Percentiles rank a stretch among this genome's conserved stretches.
Conservation (phyloP, 2,329 filamentous ascomycete species). For the Diaporthe capsici region DNA sequence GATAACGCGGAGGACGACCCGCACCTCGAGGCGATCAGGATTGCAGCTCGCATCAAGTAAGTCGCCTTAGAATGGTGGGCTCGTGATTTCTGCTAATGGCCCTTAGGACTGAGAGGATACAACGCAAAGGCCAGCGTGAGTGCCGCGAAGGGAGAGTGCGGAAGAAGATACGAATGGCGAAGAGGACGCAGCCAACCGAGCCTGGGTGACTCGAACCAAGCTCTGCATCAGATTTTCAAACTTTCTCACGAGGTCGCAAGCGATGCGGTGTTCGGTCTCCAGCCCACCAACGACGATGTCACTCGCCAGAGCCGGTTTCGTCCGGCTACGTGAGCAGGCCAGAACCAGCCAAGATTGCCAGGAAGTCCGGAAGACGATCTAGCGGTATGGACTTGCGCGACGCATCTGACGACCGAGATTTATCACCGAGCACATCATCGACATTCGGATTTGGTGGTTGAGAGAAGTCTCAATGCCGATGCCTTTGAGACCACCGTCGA, state of each 20-base stretch:
- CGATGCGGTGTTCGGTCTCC: background rate
- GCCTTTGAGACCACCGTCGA: background rate
- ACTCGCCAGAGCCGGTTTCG: background rate
- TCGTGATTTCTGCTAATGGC: background rate
- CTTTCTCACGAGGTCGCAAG: background rate
- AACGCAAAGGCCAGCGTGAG: conserved; percentile 20
- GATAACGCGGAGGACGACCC: conserved; percentile 3
- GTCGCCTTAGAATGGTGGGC: background rate
- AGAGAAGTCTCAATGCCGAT: background rate
- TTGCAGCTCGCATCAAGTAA: conserved; percentile 36
- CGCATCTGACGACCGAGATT: background rate
- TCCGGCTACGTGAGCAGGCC: background rate
- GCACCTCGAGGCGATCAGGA: conserved; percentile 14
- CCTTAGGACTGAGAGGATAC: conserved; percentile 2
- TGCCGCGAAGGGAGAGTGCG: conserved; percentile 29
- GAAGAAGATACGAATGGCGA: conserved; percentile 32
- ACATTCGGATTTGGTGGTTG: too few relatives aligned
- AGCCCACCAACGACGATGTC: background rate
- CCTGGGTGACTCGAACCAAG: background rate
- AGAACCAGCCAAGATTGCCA: background rate
- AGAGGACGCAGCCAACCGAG: conserved; percentile 9
- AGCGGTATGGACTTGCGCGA: background rate
- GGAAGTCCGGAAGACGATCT: background rate
- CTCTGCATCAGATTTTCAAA: background rate
- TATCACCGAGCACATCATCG: background rate